Evolutionary conservation across 768 basidiomycete species (phyloP), one percentile per base, ranked within the genome.

Genomic region (Podaxis rugospora): DNA sequence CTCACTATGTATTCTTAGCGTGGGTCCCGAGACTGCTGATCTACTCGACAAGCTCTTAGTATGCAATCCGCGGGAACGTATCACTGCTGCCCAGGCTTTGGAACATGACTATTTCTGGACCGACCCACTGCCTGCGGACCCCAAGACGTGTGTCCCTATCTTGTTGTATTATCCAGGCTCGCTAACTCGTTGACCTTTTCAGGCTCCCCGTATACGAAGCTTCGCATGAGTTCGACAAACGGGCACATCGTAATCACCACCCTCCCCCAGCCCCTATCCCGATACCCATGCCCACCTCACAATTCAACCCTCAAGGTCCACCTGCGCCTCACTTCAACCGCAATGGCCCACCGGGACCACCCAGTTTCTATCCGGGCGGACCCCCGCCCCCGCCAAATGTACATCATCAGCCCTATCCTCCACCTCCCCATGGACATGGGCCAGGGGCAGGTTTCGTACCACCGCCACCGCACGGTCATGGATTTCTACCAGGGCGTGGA

Each of bases 101-200:
- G 89, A 95, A 66, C 94, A 98, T 69, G 87, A 91, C 18, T 98
- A 94, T 77, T 97, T 98, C 72, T 97, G 93, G 92, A 88, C 87
- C 0, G 87, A 92, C 64, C 95, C 96, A 0, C 67, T 93, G 39
- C 92, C 95, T 37, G 90, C 90, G 21, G 90, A 92, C 74, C 91
- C 90, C 1, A 90, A 87, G 71, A 83, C 83, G 91, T 91, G 67
- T 61, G 85, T 76, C 39, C 18, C 18, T 6, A n/a, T 3, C 21
- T 50, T 55, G 32, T 21, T 61, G n/a, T 54, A 27, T 57, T 23
- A 23, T 27, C 55, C 18, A 51, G 61, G 23, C 23, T 53, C 52
- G 54, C n/a, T 52, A 32, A 42, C 51, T 32, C 47, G 56, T 55
- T 13, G 28, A 27, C 54, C 16, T 57, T 3, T 59, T 0, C 60